These are phyloP conservation scores for Euphorbia corollata DNA, from an alignment of 441 rosid species.

Conservation along the genomic window DNA sequence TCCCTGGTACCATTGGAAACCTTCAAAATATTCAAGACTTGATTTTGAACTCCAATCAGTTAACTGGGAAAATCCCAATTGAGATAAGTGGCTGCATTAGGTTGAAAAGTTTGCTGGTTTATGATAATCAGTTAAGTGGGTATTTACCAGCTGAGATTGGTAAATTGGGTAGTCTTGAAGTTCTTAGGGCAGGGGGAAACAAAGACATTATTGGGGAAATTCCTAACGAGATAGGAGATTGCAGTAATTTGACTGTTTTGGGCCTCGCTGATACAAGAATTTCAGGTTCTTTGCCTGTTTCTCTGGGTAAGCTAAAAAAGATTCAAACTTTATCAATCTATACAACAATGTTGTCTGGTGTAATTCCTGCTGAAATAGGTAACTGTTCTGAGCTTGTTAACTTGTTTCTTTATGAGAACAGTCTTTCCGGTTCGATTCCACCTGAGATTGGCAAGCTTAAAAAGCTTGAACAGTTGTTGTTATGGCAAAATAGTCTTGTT, in stretches of 20 bases:
- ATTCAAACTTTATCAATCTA: slow-evolving; percentile 67
- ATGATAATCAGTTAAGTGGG: slow-evolving; percentile 61
- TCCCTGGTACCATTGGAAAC: slow-evolving; percentile 51
- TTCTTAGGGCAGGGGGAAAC: slow-evolving; percentile 83
- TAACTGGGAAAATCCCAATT: slow-evolving; percentile 74
- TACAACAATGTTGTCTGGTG: slow-evolving; percentile 76
- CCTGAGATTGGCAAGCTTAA: slow-evolving; percentile 57
- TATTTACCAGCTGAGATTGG: slow-evolving; percentile 67
- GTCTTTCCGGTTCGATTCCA: slow-evolving; percentile 79
- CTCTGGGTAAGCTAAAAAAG: slow-evolving; percentile 65
- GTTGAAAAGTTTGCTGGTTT: slow-evolving; percentile 48
- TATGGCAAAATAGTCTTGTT: slow-evolving; percentile 79
- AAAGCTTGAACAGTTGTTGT: slow-evolving; percentile 59
- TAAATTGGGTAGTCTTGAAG: slow-evolving; percentile 47
- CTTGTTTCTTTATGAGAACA: slow-evolving; percentile 72
- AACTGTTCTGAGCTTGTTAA: slow-evolving; percentile 79
- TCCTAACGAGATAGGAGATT: slow-evolving; percentile 73
- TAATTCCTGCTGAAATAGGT: slow-evolving; percentile 74
- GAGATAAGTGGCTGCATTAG: slow-evolving; percentile 45
- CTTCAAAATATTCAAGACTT: slow-evolving; percentile 50
- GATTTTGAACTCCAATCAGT: slow-evolving; percentile 68
- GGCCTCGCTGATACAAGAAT: slow-evolving; percentile 77
- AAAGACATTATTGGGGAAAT: slow-evolving; percentile 59
- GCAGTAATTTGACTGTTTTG: slow-evolving; percentile 60
- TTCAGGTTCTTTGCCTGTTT: slow-evolving; percentile 63